phyloP scores from a whole-genome alignment of 768 basidiomycete genomes.

The Termitomyces eurrhizus region DNA sequence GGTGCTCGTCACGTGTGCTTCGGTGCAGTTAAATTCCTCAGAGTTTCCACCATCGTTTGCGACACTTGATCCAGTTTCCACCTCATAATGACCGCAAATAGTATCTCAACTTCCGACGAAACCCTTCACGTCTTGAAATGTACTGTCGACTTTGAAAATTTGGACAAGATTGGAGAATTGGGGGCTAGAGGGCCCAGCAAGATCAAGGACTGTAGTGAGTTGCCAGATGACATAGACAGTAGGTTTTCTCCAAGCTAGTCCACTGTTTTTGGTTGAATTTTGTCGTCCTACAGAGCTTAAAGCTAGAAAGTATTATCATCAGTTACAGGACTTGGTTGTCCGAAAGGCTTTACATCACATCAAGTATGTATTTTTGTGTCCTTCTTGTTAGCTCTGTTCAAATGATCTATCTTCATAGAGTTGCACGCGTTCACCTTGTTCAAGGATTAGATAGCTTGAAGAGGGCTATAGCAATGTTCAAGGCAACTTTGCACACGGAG shows the following conservation, averaged over 20 bases:
- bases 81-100: not conserved
- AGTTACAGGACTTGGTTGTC: not conserved
- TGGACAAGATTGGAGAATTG: not conserved
- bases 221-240: not conserved
- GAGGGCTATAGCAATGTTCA: not conserved
- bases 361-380: not conserved
- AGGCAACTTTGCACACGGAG: not conserved
- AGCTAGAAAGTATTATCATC: too few species aligned
- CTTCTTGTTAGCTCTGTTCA: not conserved
- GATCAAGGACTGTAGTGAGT: not conserved
- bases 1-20: not conserved
- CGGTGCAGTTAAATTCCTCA: not conserved
- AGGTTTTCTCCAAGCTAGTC: not conserved
- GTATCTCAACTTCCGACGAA: too few species aligned
- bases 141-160: too few species aligned
- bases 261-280: not conserved
- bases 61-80: not conserved
- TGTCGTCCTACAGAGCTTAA: not conserved
- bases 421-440: not conserved
- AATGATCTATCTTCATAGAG: not conserved
- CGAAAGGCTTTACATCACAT: not conserved
- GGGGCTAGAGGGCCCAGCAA: not conserved
- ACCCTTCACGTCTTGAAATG: too few species aligned
- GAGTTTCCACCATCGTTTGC: not conserved
- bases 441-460: not conserved